Base-by-base conservation (phyloP, 225 moss, liverwort and hornwort species). In the Ulota crispa region DNA sequence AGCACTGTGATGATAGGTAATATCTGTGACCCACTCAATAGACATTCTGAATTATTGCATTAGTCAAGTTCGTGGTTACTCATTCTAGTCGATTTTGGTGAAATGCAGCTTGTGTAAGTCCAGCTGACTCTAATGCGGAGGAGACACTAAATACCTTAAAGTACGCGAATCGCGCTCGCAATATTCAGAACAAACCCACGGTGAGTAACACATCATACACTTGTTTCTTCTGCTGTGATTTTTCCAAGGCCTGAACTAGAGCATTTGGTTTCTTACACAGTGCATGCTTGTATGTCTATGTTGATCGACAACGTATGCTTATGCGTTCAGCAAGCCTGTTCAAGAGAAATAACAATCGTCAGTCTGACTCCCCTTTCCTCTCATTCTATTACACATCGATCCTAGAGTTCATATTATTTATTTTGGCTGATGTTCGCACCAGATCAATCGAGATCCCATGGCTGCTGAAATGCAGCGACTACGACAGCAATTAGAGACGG, bases 1-100 rank as follows among this genome's bases (percentile, higher is more conserved):
- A 93, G 98, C 77, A 98, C 98, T 61, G 90, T 98, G 8, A 98
- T 98, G 98, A 95, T 98, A 39, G 98, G 98, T 98, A 85, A 78
- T 36, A n/a, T 65, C 36, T 43, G 2, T 55, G 2, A 52, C 39
- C 60, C 19, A 8, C 1, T 12, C 8, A 28, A 1, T 24, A 2
- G 7, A 6, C 56, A 0, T 2, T 72, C 5, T 5, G 42, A 10
- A 13, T 56, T 31, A 1, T 31, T 56, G 15, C 37, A 45, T 20
- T 32, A 12, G 7, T 60, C 19, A 54, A 36, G 50, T n/a, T 28
- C 55, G 1, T 6, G 28, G n/a, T 31, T 53, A 3, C 39, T 81
- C 1, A 81, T 37, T 68, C 2, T 5, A 9, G 9, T 34, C 30
- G 15, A 69, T 60, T 26, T 31, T 15, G 43, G 47, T 73, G 45